Base-by-base conservation (phyloP, 75 land plant species). In the Picea sitchensis region DNA sequence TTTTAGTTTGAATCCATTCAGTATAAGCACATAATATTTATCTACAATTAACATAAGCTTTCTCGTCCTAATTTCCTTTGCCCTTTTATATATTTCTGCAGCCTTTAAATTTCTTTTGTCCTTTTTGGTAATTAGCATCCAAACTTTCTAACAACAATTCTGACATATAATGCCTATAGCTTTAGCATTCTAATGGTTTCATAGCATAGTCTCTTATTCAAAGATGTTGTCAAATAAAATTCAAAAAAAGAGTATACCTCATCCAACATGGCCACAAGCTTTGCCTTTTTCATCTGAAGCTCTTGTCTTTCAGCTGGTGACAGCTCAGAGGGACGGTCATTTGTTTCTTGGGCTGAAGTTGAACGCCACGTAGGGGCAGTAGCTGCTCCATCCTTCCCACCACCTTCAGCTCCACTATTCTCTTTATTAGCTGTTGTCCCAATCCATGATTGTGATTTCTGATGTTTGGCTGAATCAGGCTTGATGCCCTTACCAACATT, bases 281-380 rank as follows among this genome's bases (percentile, higher is more conserved):
- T 92, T 12, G 90, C 88, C 73, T 90, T 93, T 86, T 91, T 95
- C 88, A 85, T 83, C 77, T 92, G 91, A 80, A 95, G 83, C 59
- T 92, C 98, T 61, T 95, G 95, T 73, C 92, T 86, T 78, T 89
- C 90, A 5, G 89, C 79, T 12, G 91, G 77, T 21, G 91, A 60
- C 1, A 92, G 84, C 65, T 92, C 94, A 6, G 87, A 77, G 13
- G 31, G 64, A 7, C 76, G 69, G 34, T 84, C 83, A 32, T 54
- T 74, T 13, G 23, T 74, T 21, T 71, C 74, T 73, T 80, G 60
- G 31, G 76, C 38, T 34, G 57, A 36, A 60, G 62, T 60, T 71
- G 80, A 38, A 41, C 47, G 69, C 75, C 80, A 65, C 47, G 76
- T 47, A 9, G 74, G n/a, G 0, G 62, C 76, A 26, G 80, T 69